phyloP scores from a whole-genome alignment of 305 asterid genomes.

The Fraxinus sp. region DNA sequence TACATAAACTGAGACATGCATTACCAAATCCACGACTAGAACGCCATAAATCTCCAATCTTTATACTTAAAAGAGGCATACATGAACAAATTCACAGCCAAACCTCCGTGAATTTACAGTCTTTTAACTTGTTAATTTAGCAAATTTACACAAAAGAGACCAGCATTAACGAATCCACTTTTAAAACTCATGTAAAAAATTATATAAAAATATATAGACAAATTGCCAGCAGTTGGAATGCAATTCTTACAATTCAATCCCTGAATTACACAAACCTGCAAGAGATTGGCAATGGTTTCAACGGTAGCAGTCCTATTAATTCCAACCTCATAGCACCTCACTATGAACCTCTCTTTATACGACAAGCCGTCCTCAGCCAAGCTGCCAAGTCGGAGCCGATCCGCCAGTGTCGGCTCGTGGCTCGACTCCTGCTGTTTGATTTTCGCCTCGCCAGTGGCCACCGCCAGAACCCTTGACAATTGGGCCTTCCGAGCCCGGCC shows the following conservation, averaged over 20 bases:
- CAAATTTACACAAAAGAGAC: background rate
- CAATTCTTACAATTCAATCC: background rate
- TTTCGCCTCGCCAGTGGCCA: conserved; percentile 55
- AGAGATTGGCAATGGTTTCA: conserved; percentile 86
- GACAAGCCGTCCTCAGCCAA: conserved; percentile 66
- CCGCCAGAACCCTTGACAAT: conserved; percentile 40
- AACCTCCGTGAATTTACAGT: background rate
- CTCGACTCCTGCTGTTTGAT: conserved; percentile 38
- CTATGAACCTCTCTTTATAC: conserved; percentile 83
- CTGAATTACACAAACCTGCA: conserved; percentile 57
- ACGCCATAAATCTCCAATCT: conserved; percentile 10
- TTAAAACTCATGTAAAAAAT: background rate
- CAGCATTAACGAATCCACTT: conserved; percentile 12
- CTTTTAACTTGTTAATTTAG: background rate
- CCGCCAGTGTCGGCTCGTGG: conserved; percentile 58
- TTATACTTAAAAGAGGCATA: background rate
- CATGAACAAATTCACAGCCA: background rate
- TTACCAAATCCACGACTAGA: background rate
- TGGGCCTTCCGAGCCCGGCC: conserved; percentile 19
- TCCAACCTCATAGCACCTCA: conserved; percentile 92
- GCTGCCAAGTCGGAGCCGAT: conserved; percentile 83
- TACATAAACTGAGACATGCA: conserved; percentile 10
- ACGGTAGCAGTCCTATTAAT: conserved; percentile 89
- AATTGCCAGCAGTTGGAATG: background rate
- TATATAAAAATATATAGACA: background rate